phyloP scores from a whole-genome alignment of 2,329 filamentous ascomycete genomes.

The Claviceps pazoutovae region DNA sequence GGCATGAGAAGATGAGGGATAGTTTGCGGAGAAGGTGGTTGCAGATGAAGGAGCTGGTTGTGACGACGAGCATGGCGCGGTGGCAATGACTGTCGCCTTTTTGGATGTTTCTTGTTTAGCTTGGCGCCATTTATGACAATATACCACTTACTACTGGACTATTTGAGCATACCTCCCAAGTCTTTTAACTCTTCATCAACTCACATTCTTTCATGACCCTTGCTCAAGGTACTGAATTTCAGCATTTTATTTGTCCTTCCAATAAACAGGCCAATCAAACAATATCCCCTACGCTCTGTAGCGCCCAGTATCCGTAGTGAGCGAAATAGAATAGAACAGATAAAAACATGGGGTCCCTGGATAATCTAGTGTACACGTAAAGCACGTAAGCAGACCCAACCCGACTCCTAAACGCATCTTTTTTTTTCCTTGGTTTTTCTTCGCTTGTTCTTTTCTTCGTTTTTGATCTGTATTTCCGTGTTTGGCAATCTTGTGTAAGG shows the following conservation, averaged over 20 bases:
- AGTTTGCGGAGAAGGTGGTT: conserved; percentile 12
- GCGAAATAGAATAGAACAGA: neutral
- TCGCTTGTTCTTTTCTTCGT: neutral
- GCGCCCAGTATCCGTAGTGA: conserved; percentile 2
- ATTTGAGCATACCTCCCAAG: no score
- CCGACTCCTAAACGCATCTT: neutral
- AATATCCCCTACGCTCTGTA: neutral
- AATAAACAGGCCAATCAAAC: no score
- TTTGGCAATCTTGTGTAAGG: neutral
- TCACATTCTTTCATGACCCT: neutral
- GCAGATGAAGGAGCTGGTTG: conserved; percentile 14
- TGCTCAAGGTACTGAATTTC: no score
- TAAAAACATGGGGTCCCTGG: neutral
- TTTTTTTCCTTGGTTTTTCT: neutral
- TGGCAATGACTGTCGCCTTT: conserved; percentile 3
- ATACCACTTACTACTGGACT: no score
- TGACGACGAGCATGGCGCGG: conserved; percentile 7
- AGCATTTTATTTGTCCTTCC: no score
- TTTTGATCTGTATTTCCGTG: neutral
- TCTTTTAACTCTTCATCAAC: neutral
- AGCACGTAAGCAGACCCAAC: neutral
- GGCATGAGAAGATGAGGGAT: conserved; percentile 13
- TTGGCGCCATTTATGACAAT: no score
- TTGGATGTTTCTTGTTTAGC: no score
- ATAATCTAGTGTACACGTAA: conserved; percentile 5